phyloP scores from a whole-genome alignment of 192 early-diverging fungal species.

The Backusella sp. region DNA sequence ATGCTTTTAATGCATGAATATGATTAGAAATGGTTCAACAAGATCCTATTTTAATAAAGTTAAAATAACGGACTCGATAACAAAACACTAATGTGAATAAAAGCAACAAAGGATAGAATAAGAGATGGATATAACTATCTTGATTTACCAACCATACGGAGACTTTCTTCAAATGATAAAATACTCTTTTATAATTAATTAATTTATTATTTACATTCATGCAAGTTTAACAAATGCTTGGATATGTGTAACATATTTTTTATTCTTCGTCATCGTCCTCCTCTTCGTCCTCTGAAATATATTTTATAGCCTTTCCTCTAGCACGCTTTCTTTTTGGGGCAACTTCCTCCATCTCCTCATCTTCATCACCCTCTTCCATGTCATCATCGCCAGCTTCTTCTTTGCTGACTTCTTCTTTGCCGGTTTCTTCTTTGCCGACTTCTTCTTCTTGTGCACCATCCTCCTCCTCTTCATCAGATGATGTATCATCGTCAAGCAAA shows the following conservation, averaged over 20 bases:
- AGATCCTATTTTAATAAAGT: no score
- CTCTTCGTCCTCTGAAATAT: neutral
- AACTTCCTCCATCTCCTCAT: conserved; percentile 36
- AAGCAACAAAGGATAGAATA: no score
- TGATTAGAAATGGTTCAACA: neutral
- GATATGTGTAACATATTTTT: neutral
- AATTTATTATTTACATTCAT: neutral
- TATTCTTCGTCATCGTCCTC: neutral
- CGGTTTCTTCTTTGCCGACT: neutral
- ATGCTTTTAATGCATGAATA: neutral
- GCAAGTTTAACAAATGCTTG: neutral
- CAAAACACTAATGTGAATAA: no score
- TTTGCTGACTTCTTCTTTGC: neutral
- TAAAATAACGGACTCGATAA: no score
- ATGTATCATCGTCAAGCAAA: neutral
- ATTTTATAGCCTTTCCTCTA: conserved; percentile 6
- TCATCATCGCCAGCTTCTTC: neutral
- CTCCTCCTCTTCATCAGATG: neutral
- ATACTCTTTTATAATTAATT: neutral
- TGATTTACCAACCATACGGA: neutral
- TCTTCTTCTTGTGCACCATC: neutral
- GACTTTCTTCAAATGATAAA: neutral
- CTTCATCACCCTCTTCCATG: conserved; percentile 10
- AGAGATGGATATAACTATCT: no score
- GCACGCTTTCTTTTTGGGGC: conserved; percentile 15